phyloP scores from a whole-genome alignment of 148 eudicot species.

The Gaultheria prostrata region DNA sequence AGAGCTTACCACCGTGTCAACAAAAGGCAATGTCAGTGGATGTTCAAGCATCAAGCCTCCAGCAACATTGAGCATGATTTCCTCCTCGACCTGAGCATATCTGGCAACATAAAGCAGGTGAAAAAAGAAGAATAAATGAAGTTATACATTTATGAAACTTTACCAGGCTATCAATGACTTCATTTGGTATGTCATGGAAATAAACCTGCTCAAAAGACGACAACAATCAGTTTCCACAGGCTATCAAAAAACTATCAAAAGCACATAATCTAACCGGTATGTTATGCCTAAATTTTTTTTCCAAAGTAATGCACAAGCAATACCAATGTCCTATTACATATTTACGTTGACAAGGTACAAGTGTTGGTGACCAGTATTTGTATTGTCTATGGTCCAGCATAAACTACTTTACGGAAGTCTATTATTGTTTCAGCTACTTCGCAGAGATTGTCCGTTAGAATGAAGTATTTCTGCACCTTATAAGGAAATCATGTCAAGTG shows the following conservation, averaged over 20 bases:
- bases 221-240: conserved; percentile 1
- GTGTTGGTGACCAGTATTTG: neutral
- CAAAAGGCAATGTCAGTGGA: conserved; percentile 48
- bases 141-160: neutral
- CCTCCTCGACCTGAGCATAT: conserved; percentile 44
- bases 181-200: conserved; percentile 52
- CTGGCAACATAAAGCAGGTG: neutral
- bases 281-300: neutral
- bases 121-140: neutral
- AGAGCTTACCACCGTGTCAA: conserved; percentile 47
- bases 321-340: neutral
- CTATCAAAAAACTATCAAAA: neutral
- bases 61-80: conserved; percentile 48
- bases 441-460: neutral
- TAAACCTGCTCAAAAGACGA: conserved; percentile 38
- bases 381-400: neutral
- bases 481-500: neutral
- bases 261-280: neutral
- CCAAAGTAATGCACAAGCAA: neutral
- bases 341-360: neutral
- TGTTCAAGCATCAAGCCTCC: conserved; percentile 67
- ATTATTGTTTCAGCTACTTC: neutral
- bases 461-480: neutral
- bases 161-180: conserved; percentile 53
- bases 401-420: neutral